Base-by-base conservation (phyloP, 768 basidiomycete species). In the Ramaria rubella region DNA sequence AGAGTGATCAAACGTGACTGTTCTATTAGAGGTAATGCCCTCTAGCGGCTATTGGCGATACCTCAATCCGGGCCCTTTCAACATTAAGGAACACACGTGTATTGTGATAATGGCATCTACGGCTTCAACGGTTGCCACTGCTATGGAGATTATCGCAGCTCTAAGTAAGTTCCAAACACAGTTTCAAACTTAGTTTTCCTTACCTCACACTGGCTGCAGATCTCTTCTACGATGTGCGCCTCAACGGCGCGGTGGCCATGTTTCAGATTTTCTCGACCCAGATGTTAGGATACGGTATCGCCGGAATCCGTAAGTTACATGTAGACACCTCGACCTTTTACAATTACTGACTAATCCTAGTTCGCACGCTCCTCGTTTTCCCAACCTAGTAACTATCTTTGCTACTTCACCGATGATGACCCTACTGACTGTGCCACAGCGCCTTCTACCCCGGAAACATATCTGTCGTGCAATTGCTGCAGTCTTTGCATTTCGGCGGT, bases 61-160 rank as follows among this genome's bases (percentile, higher is more conserved):
- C 63, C 67, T 83, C 50, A 83, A 83, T 63, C 82, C 81, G 3
- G 81, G 82, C 0, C 79, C 80, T 21, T 84, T 84, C 72, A 84
- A 82, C 73, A 72, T 68, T 65, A 80, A 80, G 64, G 82, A 85
- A 61, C 82, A 85, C 61, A 80, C 82, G 7, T 77, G 77, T 15
- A 83, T 85, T 49, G 81, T 81, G 2, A 81, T 83, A 34, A 80
- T 84, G 65, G 68, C 82, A 1, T 77, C 80, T 19, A 83, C 82
- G 0, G 82, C 82, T 2, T 78, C 80, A 1, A 73, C 75, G 1
- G 80, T 81, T 1, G 81, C 82, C 0, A 69, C 79, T 11, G 81
- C 80, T 0, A 82, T 82, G 64, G 80, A 75, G 53, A 75, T 82
- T 59, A 81, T 83, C 52, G 82, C 82, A 3, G 80, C 81, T 0